phyloP scores from a whole-genome alignment of 768 basidiomycete genomes.

The Termitomyces sp. region DNA sequence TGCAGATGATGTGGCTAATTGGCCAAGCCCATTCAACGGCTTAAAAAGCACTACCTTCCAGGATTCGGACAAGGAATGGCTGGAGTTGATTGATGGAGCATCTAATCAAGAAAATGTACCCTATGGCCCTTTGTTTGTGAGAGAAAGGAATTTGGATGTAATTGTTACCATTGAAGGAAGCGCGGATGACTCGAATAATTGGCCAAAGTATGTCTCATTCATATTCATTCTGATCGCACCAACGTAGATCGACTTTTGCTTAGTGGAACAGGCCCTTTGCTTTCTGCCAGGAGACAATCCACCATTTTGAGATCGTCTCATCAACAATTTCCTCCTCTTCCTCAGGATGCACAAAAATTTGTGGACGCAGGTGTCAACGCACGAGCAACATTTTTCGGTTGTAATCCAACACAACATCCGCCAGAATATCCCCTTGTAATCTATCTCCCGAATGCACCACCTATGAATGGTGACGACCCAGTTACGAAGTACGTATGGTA shows the following conservation, averaged over 20 bases:
- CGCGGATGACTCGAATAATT: slow-evolving; percentile 51
- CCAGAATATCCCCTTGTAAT: slow-evolving; percentile 63
- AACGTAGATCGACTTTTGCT: neutral
- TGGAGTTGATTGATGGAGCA: slow-evolving; percentile 68
- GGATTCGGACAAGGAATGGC: slow-evolving; percentile 44
- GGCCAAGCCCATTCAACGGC: slow-evolving; percentile 60
- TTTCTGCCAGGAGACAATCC: slow-evolving; percentile 37
- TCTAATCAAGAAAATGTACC: slow-evolving; percentile 71
- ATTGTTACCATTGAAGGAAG: slow-evolving; percentile 72
- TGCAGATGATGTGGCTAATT: slow-evolving; percentile 59
- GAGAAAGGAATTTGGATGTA: slow-evolving; percentile 62
- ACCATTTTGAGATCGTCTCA: slow-evolving; percentile 43
- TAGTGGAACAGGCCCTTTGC: slow-evolving; percentile 50
- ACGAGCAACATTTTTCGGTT: slow-evolving; percentile 79
- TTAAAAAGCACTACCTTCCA: slow-evolving; percentile 43
- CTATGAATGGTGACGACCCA: slow-evolving; percentile 52
- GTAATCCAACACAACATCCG: slow-evolving; percentile 44
- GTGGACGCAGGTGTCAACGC: slow-evolving; percentile 54
- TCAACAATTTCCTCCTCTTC: slow-evolving; percentile 62
- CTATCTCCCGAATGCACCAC: slow-evolving; percentile 77
- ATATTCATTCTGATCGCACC: neutral
- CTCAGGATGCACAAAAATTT: slow-evolving; percentile 44
- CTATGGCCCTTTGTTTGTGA: slow-evolving; percentile 64
- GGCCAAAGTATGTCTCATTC: slow-evolving; percentile 53
- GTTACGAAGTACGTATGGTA: slow-evolving; percentile 61